Evolutionary conservation across 805 yeast species (phyloP).

Genomic region (Candida yuanshanica): DNA sequence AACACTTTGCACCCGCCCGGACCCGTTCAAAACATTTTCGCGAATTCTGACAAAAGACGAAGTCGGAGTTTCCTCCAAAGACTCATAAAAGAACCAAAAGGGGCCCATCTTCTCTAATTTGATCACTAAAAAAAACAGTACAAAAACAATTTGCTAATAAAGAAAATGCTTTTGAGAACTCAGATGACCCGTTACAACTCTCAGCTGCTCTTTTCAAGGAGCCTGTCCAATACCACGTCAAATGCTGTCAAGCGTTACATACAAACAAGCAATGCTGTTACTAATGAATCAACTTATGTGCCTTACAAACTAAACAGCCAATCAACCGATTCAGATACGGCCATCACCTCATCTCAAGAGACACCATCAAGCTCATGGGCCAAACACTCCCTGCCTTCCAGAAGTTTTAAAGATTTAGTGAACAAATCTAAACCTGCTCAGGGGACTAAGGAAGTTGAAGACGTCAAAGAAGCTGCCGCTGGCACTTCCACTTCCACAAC

Average conservation of each 20-base stretch:
- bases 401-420: slow-evolving; percentile 22
- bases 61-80: background rate
- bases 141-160: background rate
- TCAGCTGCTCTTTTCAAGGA: background rate
- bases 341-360: background rate
- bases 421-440: slow-evolving; percentile 11
- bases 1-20: background rate
- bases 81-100: background rate
- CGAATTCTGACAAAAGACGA: background rate
- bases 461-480: slow-evolving; percentile 8
- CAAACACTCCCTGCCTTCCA: slow-evolving; percentile 23
- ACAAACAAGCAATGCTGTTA: background rate
- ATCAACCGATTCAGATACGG: background rate
- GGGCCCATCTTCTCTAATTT: background rate
- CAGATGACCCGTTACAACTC: background rate
- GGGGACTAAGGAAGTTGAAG: slow-evolving; percentile 8
- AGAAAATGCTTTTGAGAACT: background rate
- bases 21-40: background rate
- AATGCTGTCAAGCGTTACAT: background rate
- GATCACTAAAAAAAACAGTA: background rate
- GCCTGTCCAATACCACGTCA: background rate
- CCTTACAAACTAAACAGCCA: background rate
- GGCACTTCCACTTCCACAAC: slow-evolving; percentile 8
- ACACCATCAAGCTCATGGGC: slow-evolving; percentile 14
- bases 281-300: background rate